Base-by-base conservation (phyloP, 495 filamentous ascomycete species). In the Lasiosphaeria ovina region DNA sequence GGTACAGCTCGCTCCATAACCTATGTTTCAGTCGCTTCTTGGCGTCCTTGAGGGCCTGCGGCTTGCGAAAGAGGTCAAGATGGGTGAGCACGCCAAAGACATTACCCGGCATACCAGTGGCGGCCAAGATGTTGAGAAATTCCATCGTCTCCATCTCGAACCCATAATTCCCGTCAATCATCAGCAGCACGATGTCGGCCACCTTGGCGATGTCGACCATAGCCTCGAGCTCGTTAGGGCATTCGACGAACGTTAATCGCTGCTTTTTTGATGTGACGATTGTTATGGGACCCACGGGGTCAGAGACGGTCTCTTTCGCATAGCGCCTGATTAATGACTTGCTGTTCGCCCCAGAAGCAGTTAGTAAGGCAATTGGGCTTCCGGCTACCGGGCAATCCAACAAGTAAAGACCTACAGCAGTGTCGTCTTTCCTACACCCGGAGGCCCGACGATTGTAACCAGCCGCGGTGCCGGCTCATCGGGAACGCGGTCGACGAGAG, bases 91-190 rank as follows among this genome's bases (percentile, higher is more conserved):
- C 92, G 34, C 95, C 95, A 69, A 98, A 98, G 24, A 98, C 91
- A 66, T 98, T 98, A 61, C 93, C 93, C 8, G 94, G 94, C 91
- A 98, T 96, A 72, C 94, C 94, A 55, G 89, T 93, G 9, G 91
- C 82, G 6, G 90, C 85, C 55, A 98, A 77, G 48, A 95, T 86
- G 66, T 97, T 97, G 68, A 98, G 74, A 65, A 98, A 98, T 73
- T 98, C 94, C 95, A 98, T 98, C 1, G 94, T 98, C 78, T 98
- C 94, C 94, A 98, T 98, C 77, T 98, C 94, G 67, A 98, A 98
- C 3, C 94, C 94, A 70, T 87, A 98, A 76, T 97, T 97, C 40
- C 93, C 95, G 70, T 98, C 94, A 60, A 98, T 98, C 90, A 98
- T 91, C 35, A 98, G 78, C 33, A 98, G 77, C 3, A 98, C 91